Evolutionary conservation across 768 basidiomycete genomes (phyloP).

Genomic region (Erythrobasidium yunnanense): DNA sequence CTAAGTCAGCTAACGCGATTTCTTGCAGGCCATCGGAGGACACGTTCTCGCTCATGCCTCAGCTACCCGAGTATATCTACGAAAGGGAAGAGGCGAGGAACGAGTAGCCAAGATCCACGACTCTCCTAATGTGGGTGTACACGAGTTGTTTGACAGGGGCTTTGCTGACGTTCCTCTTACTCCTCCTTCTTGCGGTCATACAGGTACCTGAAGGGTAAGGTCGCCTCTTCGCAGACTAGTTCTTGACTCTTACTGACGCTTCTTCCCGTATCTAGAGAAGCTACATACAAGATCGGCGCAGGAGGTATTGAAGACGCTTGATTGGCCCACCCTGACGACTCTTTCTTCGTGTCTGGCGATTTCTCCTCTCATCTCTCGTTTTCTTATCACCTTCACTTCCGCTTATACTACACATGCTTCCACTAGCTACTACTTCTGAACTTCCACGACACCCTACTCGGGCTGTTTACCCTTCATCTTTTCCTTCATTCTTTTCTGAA

Average conservation of each 20-base stretch:
- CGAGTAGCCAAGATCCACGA: constrained; percentile 27
- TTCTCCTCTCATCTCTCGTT: too few species aligned
- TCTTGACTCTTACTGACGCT: not conserved
- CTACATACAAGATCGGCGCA: constrained; percentile 7
- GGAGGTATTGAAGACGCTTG: constrained; percentile 24
- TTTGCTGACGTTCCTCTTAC: too few species aligned
- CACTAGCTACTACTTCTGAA: too few species aligned
- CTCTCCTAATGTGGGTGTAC: not conserved
- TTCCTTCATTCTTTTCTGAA: too few species aligned
- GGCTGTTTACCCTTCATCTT: too few species aligned
- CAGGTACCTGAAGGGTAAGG: constrained; percentile 21
- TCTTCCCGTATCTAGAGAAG: constrained; percentile 1
- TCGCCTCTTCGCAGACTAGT: not conserved
- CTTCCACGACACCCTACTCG: too few species aligned
- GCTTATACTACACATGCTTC: too few species aligned
- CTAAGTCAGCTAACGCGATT: constrained; percentile 44
- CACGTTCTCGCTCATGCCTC: constrained; percentile 27
- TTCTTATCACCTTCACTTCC: too few species aligned
- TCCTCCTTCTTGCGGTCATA: not conserved
- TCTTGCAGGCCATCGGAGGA: too few species aligned
- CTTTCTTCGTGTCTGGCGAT: too few species aligned
- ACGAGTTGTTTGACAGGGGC: too few species aligned
- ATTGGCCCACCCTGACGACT: too few species aligned
- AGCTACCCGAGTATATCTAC: constrained; percentile 29
- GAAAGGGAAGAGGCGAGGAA: constrained; percentile 32